Evolutionary conservation across 306 rosid genomes (phyloP), one percentile per base, ranked within the genome.

Genomic region (Amphicarpaea edgeworthii): DNA sequence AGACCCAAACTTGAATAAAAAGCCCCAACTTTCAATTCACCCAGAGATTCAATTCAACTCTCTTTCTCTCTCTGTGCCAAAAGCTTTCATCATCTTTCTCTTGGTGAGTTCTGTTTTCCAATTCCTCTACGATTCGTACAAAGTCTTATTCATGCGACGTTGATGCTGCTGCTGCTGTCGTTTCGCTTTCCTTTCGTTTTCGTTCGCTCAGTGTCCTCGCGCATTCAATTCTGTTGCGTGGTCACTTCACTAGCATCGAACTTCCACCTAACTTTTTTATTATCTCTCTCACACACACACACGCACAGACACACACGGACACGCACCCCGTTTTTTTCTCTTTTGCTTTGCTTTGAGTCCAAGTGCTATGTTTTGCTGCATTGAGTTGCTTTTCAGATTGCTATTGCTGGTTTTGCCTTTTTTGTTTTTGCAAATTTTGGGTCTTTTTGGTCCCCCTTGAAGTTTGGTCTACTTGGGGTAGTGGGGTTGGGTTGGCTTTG

Each of bases 271-370:
- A 85, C 84, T 14, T 28, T 28, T 28, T 28, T 28, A 28, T 28
- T 28, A n/a, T n/a, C n/a, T n/a, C n/a, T n/a, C n/a, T 28, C 32
- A 28, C 71, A 0, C 40, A 1, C 62, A 10, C 62, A 12, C 17
- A 4, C 17, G 2, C 66, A 2, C 42, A n/a, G n/a, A 1, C 62
- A 10, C 62, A 12, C 17, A 4, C 17, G 2, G n/a, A n/a, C 66
- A 2, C 42, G 8, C 68, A 16, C 63, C 40, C 71, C 65, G 53
- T 51, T 30, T 51, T 30, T 6, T 63, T 20, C 71, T 73, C 79
- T 58, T 70, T 83, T 86, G 82, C 86, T 82, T 91, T 89, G 87
- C 93, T 87, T 91, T 60, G 77, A 88, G 90, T 89, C 46, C 78
- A 89, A 85, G 85, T 71, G 65, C 76, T 6, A 5, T 54, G 86